Evolutionary conservation across 2,329 filamentous ascomycete genomes (phyloP).

Genomic region (Claviceps monticola): DNA sequence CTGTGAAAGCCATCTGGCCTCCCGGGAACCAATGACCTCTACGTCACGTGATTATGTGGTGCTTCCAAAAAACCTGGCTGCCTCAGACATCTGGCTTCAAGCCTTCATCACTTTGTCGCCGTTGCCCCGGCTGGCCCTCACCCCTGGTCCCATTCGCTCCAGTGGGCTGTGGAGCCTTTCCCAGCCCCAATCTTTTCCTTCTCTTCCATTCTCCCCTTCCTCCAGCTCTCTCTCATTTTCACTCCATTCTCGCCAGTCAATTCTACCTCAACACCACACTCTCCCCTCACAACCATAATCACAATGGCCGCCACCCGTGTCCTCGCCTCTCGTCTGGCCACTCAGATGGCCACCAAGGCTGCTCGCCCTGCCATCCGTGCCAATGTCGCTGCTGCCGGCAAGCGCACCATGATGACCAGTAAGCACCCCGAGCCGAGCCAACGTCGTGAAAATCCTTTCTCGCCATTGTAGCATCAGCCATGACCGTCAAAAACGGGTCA

Average conservation of each 20-base stretch:
- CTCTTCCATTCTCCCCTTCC: conserved; percentile 26
- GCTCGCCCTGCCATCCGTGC: conserved; percentile 61
- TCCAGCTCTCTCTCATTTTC: conserved; percentile 20
- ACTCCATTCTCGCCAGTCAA: conserved; percentile 19
- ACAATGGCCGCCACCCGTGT: conserved; percentile 72
- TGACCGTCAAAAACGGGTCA: conserved; percentile 12
- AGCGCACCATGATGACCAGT: conserved; percentile 65
- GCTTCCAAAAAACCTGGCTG: conserved; percentile 6
- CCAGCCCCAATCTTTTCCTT: conserved; percentile 23
- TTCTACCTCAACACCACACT: conserved; percentile 12
- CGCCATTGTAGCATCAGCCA: conserved; percentile 1
- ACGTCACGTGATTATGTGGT: no score
- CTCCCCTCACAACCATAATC: conserved; percentile 39
- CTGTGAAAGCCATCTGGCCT: conserved; percentile 14
- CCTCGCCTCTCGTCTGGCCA: conserved; percentile 64
- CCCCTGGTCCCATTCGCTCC: conserved; percentile 15
- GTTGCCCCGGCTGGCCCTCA: conserved; percentile 22
- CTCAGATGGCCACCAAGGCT: conserved; percentile 64
- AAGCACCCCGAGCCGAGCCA: conserved; percentile 24
- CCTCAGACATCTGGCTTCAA: conserved; percentile 9
- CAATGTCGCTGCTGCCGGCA: conserved; percentile 50
- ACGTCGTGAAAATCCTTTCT: conserved; percentile 17
- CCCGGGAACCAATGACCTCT: conserved; percentile 10
- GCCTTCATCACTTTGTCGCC: conserved; percentile 13
- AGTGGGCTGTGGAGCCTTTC: conserved; percentile 18